Evolutionary conservation across 1,284 basidiomycete species (phyloP).

Genomic region (Boletus smithii): DNA sequence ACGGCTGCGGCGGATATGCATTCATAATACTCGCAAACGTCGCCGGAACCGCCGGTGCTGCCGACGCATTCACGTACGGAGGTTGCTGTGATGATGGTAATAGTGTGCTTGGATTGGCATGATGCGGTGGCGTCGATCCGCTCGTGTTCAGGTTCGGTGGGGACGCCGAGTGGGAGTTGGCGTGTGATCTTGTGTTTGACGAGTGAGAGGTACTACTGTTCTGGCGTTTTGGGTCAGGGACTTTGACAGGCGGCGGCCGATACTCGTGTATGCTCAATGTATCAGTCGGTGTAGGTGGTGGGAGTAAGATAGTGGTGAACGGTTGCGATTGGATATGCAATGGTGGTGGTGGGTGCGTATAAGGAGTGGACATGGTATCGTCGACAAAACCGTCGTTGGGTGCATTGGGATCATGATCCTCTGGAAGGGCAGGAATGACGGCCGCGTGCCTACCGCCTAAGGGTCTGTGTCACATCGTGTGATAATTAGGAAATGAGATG

Average conservation of each 20-base stretch:
- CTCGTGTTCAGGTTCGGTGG: conserved; percentile 12
- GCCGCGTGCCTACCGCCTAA: conserved; percentile 74
- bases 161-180: conserved; percentile 19
- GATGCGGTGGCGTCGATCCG: conserved; percentile 3
- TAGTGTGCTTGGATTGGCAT: too few species aligned
- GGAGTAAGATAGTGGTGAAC: conserved; percentile 33
- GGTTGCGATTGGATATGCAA: conserved; percentile 25
- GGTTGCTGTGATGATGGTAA: conserved; percentile 6
- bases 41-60: conserved; percentile 34
- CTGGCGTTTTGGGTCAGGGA: conserved; percentile 24
- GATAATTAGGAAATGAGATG: conserved; percentile 32
- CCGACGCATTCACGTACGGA: conserved; percentile 18
- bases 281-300: conserved; percentile 24
- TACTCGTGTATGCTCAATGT: conserved; percentile 35
- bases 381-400: conserved; percentile 35
- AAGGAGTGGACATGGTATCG: conserved; percentile 22
- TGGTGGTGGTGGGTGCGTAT: conserved; percentile 19
- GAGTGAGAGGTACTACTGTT: too few species aligned
- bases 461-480: conserved; percentile 47
- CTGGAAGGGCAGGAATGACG: conserved; percentile 70
- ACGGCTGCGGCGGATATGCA: conserved; percentile 42
- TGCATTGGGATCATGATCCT: conserved; percentile 56
- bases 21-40: conserved; percentile 68
- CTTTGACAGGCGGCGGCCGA: conserved; percentile 26
- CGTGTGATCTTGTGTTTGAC: conserved; percentile 13